A percentile compares a stretch with the other conserved stretches of the same genome.
Evolutionary conservation across 345 rosid genomes (phyloP).

Genomic region (Heritiera littoralis): DNA sequence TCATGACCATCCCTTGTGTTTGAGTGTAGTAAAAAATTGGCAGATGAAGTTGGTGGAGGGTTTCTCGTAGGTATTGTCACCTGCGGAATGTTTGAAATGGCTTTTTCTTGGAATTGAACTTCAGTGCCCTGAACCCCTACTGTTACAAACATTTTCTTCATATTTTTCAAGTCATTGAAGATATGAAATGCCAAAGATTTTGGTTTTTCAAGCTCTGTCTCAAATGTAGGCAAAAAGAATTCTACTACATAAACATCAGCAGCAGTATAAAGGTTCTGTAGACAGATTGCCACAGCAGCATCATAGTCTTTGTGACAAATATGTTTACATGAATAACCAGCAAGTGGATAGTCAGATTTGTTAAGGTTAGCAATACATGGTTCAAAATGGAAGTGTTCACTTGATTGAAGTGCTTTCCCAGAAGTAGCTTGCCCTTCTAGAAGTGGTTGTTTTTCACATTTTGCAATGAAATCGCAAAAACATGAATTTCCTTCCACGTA

Average conservation of each 20-base stretch:
- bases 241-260: neutral
- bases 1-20: neutral
- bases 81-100: neutral
- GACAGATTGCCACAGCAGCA: neutral
- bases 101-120: neutral
- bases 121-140: neutral
- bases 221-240: neutral
- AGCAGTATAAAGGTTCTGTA: neutral
- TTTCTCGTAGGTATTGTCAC: neutral
- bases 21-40: neutral
- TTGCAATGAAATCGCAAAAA: rapidly evolving
- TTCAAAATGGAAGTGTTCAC: neutral
- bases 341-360: neutral
- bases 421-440: neutral
- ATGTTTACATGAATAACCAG: neutral
- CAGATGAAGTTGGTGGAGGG: neutral
- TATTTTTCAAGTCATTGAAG: neutral
- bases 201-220: neutral
- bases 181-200: neutral
- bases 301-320: no score
- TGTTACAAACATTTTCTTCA: neutral
- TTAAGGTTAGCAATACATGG: neutral
- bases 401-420: neutral
- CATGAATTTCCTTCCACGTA: neutral
- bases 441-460: neutral